Evolutionary conservation across 495 filamentous ascomycete species (phyloP).

Genomic region (Xylaria sp.): DNA sequence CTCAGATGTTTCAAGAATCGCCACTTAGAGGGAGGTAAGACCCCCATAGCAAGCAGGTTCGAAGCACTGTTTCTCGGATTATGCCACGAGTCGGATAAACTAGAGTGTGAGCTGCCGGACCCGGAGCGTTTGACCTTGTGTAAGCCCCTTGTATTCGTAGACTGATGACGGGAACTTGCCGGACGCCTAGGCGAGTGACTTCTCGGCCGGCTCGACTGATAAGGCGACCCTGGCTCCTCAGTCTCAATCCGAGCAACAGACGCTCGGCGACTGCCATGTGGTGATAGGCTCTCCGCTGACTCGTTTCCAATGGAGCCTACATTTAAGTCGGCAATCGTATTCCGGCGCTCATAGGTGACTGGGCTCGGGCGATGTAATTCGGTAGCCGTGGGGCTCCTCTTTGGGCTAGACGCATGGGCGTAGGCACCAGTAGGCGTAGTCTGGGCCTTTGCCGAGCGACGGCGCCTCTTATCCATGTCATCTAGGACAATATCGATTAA

Average conservation of each 20-base stretch:
- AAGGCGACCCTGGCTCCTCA: constrained; percentile 47
- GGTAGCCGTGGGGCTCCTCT: constrained; percentile 61
- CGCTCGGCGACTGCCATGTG: constrained; percentile 46
- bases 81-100: constrained; percentile 73
- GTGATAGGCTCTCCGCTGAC: constrained; percentile 42
- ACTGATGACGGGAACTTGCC: constrained; percentile 70
- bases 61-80: constrained; percentile 69
- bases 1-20: constrained; percentile 90
- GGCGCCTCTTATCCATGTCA: constrained; percentile 89
- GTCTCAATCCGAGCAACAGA: constrained; percentile 48
- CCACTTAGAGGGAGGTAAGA: constrained; percentile 87
- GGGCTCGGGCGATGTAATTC: constrained; percentile 66
- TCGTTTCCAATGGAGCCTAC: constrained; percentile 55
- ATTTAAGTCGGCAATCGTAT: constrained; percentile 51
- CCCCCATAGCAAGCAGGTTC: constrained; percentile 68
- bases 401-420: constrained; percentile 65
- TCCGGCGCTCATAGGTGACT: constrained; percentile 65
- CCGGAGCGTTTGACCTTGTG: constrained; percentile 82
- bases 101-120: constrained; percentile 92
- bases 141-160: constrained; percentile 65
- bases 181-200: constrained; percentile 85
- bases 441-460: constrained; percentile 84
- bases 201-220: constrained; percentile 59
- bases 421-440: constrained; percentile 75
- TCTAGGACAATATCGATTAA: constrained; percentile 92